Conservation (phyloP, 1,284 basidiomycete species). For the Entoloma clypeatum region DNA sequence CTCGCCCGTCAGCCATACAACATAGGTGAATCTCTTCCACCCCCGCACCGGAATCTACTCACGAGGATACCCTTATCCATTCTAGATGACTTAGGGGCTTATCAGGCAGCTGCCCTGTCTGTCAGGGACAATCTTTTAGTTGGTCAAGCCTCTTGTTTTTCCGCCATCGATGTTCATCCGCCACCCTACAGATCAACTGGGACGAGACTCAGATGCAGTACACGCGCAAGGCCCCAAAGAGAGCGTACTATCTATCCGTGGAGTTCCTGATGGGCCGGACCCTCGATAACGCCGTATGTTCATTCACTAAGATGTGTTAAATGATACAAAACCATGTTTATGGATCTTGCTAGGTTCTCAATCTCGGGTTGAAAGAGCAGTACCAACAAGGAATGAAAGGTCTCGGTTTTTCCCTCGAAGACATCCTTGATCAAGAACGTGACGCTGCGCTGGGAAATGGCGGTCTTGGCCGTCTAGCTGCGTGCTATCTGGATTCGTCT, state of each 20-base stretch:
- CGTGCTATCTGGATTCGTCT: slow-evolving; percentile 87
- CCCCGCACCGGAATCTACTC: background rate
- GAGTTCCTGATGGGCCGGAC: slow-evolving; percentile 91
- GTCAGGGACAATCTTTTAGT: slow-evolving; percentile 84
- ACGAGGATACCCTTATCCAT: background rate
- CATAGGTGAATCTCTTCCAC: slow-evolving; percentile 40
- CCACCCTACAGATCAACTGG: slow-evolving; percentile 74
- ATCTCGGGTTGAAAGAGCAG: slow-evolving; percentile 76
- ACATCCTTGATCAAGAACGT: slow-evolving; percentile 81
- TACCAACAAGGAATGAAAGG: slow-evolving; percentile 65
- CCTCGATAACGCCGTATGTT: slow-evolving; percentile 71
- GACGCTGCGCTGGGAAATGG: slow-evolving; percentile 90
- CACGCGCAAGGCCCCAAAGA: slow-evolving; percentile 70
- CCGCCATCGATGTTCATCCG: slow-evolving; percentile 8
- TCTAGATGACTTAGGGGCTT: slow-evolving; percentile 71
- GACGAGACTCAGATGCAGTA: slow-evolving; percentile 71
- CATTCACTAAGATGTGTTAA: background rate
- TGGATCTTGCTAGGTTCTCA: slow-evolving; percentile 56
- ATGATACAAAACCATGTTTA: background rate
- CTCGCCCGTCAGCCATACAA: slow-evolving; percentile 87
- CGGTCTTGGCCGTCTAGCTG: slow-evolving; percentile 87
- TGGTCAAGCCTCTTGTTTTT: slow-evolving; percentile 17
- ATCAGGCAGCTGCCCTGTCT: slow-evolving; percentile 77
- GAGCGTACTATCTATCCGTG: slow-evolving; percentile 87
- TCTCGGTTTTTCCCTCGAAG: slow-evolving; percentile 86